Evolutionary conservation across 768 basidiomycete species (phyloP).

Genomic region (Dictyophora rubrovolvata): DNA sequence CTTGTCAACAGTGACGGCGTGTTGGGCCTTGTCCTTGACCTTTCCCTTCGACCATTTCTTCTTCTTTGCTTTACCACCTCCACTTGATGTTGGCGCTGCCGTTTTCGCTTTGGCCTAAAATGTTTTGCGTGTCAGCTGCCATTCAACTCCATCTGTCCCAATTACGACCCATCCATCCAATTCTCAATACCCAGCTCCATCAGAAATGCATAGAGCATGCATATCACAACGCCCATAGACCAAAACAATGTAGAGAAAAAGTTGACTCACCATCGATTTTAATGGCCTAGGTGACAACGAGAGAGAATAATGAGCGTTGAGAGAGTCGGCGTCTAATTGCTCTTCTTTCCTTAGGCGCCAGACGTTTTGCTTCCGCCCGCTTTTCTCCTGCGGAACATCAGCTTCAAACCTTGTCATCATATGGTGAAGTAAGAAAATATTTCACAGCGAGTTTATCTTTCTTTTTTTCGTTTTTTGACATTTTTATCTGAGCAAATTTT

Average conservation of each 20-base stretch:
- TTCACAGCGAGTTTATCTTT: too few relatives aligned
- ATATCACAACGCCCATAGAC: neutral
- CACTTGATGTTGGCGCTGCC: conserved; percentile 53
- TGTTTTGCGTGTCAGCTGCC: neutral
- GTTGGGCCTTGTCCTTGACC: conserved; percentile 99
- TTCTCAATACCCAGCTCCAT: neutral
- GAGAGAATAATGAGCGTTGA: neutral
- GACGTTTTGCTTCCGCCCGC: neutral
- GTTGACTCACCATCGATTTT: conserved; percentile 2
- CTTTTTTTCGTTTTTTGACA: too few relatives aligned
- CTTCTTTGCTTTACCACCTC: conserved; percentile 92
- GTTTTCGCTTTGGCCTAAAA: conserved; percentile 68
- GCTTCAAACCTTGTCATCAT: neutral
- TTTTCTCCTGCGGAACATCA: neutral
- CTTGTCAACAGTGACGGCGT: conserved; percentile 94
- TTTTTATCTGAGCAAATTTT: too few relatives aligned
- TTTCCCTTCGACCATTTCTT: conserved; percentile 99
- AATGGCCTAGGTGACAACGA: neutral
- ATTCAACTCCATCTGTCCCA: neutral
- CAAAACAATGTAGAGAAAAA: neutral
- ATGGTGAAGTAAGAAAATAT: neutral
- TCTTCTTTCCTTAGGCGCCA: neutral
- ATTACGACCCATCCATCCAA: conserved; percentile 2
- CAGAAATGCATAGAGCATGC: neutral
- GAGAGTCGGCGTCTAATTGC: neutral